Evolutionary conservation across 139 green algal species (phyloP), one percentile per base, ranked within the genome.

Genomic region (Pleodorina starrii): DNA sequence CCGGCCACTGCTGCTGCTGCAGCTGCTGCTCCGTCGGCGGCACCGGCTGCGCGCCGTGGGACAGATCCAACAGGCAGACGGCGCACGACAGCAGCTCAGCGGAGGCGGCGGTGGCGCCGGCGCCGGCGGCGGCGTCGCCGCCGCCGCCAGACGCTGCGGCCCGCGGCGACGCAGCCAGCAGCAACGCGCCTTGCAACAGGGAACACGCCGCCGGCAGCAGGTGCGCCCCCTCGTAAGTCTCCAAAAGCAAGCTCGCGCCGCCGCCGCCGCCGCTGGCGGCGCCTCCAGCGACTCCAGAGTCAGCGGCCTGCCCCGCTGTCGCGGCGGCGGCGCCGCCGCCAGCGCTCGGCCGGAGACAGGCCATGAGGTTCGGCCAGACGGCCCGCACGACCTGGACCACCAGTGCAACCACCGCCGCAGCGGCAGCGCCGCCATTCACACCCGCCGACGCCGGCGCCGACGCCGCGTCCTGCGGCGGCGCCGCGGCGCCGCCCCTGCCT

Each of bases 51-150:
- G 27, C 63, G 73, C 60, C 46, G 5, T 74, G 48, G 12, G 72
- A 48, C 23, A 42, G 46, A 16, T 57, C 48, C 66, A 86, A 82
- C 46, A 91, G 44, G 6, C 35, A 46, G 19, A 82, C 73, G 9
- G 27, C 63, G 82, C 73, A 86, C 36, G 57, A 68, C 44, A 91
- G 82, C 59, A 91, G 82, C 59, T 89, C 59, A 50, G 82, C 36
- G 40, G 81, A 73, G 71, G 57, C 80, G 12, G 44, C 27, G 25
- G 44, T 14, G 1, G 4, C 25, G 7, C 29, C 10, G 29, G 71
- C 81, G 71, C 48, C 73, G 25, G 25, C 38, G 27, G 27, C 16
- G 16, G 2, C 14, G 3, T 43, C 12, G 48, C 48, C 44, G n/a
- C 5, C 23, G 21, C 14, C 57, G 29, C 48, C 48, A 21, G 48